A percentile compares a stretch with the other conserved stretches of the same genome.
These are phyloP conservation scores for Cetradonia linearis DNA, from an alignment of 495 filamentous ascomycete species.

Conservation along the genomic window DNA sequence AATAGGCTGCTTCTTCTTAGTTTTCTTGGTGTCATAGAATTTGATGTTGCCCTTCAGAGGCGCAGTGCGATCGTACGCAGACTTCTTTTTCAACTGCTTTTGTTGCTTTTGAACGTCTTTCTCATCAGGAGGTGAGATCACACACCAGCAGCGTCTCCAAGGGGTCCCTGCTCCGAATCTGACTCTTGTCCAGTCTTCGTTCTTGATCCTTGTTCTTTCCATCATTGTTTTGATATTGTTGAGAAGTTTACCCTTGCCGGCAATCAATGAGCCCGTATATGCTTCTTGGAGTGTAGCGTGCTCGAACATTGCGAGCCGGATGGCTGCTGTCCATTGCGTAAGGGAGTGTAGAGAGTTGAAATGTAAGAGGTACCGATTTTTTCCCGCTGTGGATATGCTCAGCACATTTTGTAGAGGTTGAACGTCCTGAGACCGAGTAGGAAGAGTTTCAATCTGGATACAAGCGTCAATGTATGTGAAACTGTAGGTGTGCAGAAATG, in stretches of 20 bases:
- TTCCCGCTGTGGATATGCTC: conserved; percentile 87
- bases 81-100: conserved; percentile 75
- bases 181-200: conserved; percentile 92
- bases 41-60: conserved; percentile 77
- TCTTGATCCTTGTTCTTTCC: conserved; percentile 60
- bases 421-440: conserved; percentile 63
- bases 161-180: conserved; percentile 93
- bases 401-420: conserved; percentile 84
- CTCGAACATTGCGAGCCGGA: conserved; percentile 91
- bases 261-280: conserved; percentile 91
- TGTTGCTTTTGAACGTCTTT: conserved; percentile 78
- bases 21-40: conserved; percentile 91
- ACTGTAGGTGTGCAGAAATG: background rate
- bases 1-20: conserved; percentile 82
- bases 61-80: conserved; percentile 65
- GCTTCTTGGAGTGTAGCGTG: conserved; percentile 88
- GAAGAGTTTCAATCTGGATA: conserved; percentile 74
- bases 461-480: conserved; percentile 14
- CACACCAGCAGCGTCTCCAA: conserved; percentile 94
- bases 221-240: conserved; percentile 84
- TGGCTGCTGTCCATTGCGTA: conserved; percentile 91
- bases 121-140: conserved; percentile 82
- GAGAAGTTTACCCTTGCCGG: conserved; percentile 78
- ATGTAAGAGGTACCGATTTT: conserved; percentile 89
- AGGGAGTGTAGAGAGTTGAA: conserved; percentile 92